Conservation (phyloP, 768 basidiomycete species). For the Termitomyces sp. region DNA sequence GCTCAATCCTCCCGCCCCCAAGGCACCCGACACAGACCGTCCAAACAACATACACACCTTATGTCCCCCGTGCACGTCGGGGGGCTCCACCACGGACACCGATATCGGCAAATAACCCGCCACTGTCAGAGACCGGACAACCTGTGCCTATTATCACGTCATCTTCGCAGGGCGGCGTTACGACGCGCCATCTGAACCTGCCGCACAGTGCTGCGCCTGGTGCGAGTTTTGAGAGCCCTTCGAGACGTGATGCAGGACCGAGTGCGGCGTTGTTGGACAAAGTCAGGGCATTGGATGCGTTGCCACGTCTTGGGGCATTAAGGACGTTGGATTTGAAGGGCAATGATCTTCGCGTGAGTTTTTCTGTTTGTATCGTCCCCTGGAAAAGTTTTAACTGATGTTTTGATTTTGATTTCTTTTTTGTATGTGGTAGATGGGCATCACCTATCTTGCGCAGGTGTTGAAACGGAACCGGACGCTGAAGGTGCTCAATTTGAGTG, state of each 20-base stretch:
- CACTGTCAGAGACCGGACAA: conserved; percentile 40
- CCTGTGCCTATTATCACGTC: conserved; percentile 69
- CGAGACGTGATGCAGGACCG: conserved; percentile 43
- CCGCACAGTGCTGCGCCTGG: conserved; percentile 16
- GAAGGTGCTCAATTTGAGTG: conserved; percentile 90
- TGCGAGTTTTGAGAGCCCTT: conserved; percentile 19
- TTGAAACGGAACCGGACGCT: conserved; percentile 94
- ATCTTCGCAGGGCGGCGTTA: conserved; percentile 51
- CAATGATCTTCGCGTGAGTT: conserved; percentile 85
- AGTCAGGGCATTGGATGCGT: conserved; percentile 83
- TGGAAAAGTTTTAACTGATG: neutral
- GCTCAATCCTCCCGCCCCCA: conserved; percentile 35
- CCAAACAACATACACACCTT: conserved; percentile 81
- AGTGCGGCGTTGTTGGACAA: conserved; percentile 82
- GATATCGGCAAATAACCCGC: conserved; percentile 32
- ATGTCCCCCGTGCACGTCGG: conserved; percentile 45
- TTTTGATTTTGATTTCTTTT: conserved; percentile 18
- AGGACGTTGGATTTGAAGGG: conserved; percentile 88
- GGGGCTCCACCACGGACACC: conserved; percentile 42
- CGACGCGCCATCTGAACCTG: conserved; percentile 38
- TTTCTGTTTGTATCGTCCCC: neutral
- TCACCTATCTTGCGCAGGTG: conserved; percentile 91
- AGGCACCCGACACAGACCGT: conserved; percentile 44
- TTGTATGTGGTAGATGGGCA: conserved; percentile 47
- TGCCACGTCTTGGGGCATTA: conserved; percentile 83